Conservation (phyloP, 305 asterid species). For the Solanum hybrid region DNA sequence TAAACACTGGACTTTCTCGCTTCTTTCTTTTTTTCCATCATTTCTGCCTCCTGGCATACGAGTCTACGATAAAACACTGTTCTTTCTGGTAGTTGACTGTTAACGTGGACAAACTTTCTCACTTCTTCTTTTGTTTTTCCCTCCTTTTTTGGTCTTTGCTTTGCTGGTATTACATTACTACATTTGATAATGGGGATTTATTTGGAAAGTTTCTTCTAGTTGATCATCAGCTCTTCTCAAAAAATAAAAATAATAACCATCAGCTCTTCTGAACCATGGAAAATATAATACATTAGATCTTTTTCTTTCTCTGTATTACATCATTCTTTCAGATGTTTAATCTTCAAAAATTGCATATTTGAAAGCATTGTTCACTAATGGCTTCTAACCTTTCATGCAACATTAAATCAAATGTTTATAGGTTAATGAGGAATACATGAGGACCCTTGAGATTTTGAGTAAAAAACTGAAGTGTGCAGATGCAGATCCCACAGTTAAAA, state of each 20-base stretch:
- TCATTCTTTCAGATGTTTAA: not conserved
- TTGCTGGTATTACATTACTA: not conserved
- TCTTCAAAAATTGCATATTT: not conserved
- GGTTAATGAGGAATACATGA: constrained; percentile 95
- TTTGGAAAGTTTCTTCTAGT: not conserved
- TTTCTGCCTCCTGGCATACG: not conserved
- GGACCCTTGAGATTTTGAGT: constrained; percentile 79
- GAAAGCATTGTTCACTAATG: not conserved
- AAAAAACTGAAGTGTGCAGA: constrained; percentile 81
- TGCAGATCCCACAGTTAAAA: constrained; percentile 64
- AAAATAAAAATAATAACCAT: not conserved
- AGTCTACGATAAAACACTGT: not conserved
- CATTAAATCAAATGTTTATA: constrained; percentile 19
- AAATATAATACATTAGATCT: not conserved
- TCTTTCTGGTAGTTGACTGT: not conserved
- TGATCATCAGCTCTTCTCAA: not conserved
- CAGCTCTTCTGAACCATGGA: not conserved
- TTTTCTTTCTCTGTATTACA: not conserved
- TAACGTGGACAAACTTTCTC: not conserved
- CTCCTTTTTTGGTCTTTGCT: not conserved
- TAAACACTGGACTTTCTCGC: not conserved
- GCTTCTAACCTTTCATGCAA: constrained; percentile 12
- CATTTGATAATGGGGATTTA: not conserved
- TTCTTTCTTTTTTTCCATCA: not conserved
- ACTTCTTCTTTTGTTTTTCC: not conserved